Evolutionary conservation across 768 basidiomycete genomes (phyloP).

Genomic region (Boletus rufocinnamomeus): DNA sequence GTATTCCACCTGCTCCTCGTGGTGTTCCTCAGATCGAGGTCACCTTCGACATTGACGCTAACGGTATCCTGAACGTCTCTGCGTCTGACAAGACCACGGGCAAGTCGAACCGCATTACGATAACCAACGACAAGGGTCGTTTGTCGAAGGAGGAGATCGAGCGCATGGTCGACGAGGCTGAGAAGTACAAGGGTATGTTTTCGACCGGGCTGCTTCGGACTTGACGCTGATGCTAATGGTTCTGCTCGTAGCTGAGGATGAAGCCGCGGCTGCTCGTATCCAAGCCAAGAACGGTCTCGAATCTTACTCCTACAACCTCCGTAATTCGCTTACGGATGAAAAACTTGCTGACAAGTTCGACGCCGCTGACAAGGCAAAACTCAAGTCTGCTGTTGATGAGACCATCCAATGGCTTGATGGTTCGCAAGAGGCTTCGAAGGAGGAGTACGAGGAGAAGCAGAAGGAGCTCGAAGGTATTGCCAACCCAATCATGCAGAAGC

Average conservation of each 20-base stretch:
- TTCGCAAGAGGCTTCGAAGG: constrained; percentile 89
- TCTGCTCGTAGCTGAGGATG: constrained; percentile 67
- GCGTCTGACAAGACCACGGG: constrained; percentile 97
- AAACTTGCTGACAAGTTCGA: constrained; percentile 90
- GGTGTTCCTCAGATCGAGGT: constrained; percentile 98
- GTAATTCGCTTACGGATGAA: constrained; percentile 84
- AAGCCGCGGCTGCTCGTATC: constrained; percentile 82
- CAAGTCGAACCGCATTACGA: constrained; percentile 92
- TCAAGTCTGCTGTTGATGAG: constrained; percentile 80
- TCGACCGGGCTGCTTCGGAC: background rate
- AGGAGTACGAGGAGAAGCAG: constrained; percentile 91
- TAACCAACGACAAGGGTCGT: constrained; percentile 96
- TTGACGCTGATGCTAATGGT: constrained; percentile 13
- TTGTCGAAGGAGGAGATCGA: constrained; percentile 98
- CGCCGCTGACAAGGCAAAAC: constrained; percentile 78
- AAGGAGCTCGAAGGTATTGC: constrained; percentile 90
- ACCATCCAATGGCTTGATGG: constrained; percentile 82
- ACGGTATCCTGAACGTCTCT: constrained; percentile 94
- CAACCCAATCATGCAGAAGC: constrained; percentile 70
- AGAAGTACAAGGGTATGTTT: constrained; percentile 78
- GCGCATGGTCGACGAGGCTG: constrained; percentile 94
- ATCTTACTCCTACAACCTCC: constrained; percentile 93
- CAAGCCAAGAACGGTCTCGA: constrained; percentile 89
- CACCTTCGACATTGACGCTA: constrained; percentile 97
- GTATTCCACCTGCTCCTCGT: constrained; percentile 95